Base-by-base conservation (phyloP, 1,284 basidiomycete species). In the Heliocybe sulcata region DNA sequence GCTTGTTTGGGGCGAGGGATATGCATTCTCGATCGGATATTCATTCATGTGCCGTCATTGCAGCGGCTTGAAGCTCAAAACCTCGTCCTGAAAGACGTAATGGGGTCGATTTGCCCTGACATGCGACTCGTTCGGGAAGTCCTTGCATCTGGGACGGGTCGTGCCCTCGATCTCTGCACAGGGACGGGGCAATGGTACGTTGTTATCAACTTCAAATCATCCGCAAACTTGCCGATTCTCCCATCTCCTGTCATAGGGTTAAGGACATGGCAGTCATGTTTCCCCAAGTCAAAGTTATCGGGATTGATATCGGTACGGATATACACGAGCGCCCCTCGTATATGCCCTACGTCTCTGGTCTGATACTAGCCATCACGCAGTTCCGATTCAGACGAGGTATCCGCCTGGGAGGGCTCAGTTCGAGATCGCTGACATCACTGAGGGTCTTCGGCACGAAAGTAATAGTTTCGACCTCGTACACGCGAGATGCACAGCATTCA, bases 101-200 rank as follows among this genome's bases (percentile, higher is more conserved):
- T 83, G 58, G 78, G 79, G 22, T 71, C 64, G 35, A 75, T 81
- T 64, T 83, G 77, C 61, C 67, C 81, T 48, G 83, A 16, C 8
- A 42, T 20, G 19, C 16, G 80, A 11, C 84, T 85, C 27, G 78
- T 87, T 33, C 60, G 61, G 26, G 71, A 82, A 55, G 68, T 79
- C 22, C 72, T 90, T 29, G 47, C 47, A 54, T 69, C 66, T 35
- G 65, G 61, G 31, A 69, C 60, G 14, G 65, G 73, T 56, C 72
- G 76, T 56, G 83, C 76, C 45, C 72, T 90, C 38, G 87, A 90
- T 66, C 63, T 89, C 27, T 82, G 87, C 56, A 86, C 83, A 16
- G 87, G 87, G 12, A 85, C 76, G 19, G 87, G 87, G 11, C 70
- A 67, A 69, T 90, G 87, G 87, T 87, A 61, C 58, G 77, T 67